Evolutionary conservation across 768 basidiomycete genomes (phyloP), one percentile per base, ranked within the genome.

Genomic region (Tricholoma hemisulphureum): DNA sequence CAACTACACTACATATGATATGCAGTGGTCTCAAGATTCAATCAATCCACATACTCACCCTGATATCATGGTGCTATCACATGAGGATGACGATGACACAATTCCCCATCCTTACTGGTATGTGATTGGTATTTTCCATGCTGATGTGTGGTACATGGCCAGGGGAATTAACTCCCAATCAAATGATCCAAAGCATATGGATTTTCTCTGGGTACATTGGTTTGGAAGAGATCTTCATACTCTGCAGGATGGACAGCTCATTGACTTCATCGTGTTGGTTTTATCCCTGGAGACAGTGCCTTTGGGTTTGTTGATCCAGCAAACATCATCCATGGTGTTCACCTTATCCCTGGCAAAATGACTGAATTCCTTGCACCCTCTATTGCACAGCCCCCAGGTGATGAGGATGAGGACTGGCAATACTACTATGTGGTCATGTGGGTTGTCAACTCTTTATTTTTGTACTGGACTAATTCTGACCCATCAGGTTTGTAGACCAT

Each of bases 301-400:
- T 83, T 81, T 55, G 74, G 80, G 0, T 83, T 83, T 45, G 20
- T 82, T 0, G 69, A 82, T 59, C 80, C 80, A 0, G 49, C 59
- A 4, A 59, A 67, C 0, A 65, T 82, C 6, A 68, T 82, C 11
- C 59, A 74, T 1, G 73, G 62, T 0, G 60, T 64, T 0, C 79
- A 31, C 10, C 10, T 31, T 6, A 31, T 31, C 29, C 29, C 29
- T 31, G 29, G 29, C 5, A 31, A 5, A 31, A 31, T 31, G 29
- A 10, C 5, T 31, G 5, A 6, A 10, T 10, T 31, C 10, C 29
- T 10, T 10, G 6, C 29, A 31, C 5, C 6, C 29, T 31, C 29
- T 31, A 31, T 31, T 6, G 29, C 29, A 31, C 29, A 10, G 6
- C 10, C 10, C 5, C 29, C 29, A 31, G 10, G 29, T 31, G 29